These are phyloP conservation scores for Fusarium gaditjirri DNA, from an alignment of 2,329 filamentous ascomycete genomes.

Conservation along the genomic window DNA sequence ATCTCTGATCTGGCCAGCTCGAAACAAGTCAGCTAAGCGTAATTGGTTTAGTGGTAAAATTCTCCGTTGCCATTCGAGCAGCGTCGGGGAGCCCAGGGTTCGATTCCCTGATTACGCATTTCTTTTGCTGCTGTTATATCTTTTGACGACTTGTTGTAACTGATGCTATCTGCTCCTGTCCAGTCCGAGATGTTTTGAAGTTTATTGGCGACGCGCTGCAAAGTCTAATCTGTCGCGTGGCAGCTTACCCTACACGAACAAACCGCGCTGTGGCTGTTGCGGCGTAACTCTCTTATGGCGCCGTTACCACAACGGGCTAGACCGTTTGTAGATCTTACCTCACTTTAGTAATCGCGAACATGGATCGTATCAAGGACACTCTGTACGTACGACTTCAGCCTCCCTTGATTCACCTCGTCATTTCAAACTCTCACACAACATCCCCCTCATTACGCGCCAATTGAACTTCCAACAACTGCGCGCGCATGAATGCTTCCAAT, in stretches of 20 bases:
- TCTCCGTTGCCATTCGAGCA: conserved; percentile 2
- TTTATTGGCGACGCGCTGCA: background rate
- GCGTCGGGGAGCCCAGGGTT: background rate
- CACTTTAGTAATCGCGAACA: conserved; percentile 12
- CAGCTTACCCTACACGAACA: background rate
- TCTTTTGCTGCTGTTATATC: background rate
- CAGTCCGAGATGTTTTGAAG: background rate
- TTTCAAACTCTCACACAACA: background rate
- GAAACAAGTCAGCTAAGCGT: background rate
- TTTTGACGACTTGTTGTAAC: accelerated
- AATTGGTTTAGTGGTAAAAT: conserved; percentile 5
- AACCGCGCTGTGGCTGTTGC: background rate
- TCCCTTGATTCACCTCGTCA: conserved; percentile 19
- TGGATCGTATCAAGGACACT: conserved; percentile 29
- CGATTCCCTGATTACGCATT: background rate
- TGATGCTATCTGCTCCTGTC: accelerated
- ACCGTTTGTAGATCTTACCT: conserved; percentile 13
- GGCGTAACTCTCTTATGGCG: background rate
- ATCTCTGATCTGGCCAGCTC: accelerated
- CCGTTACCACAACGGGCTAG: background rate
- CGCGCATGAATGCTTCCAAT: conserved; percentile 34
- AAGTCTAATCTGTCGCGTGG: background rate
- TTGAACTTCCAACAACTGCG: background rate
- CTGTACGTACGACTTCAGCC: conserved; percentile 20
- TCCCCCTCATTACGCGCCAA: background rate